Evolutionary conservation across 306 rosid species (phyloP), one percentile per base, ranked within the genome.

Genomic region (Inga laurina): DNA sequence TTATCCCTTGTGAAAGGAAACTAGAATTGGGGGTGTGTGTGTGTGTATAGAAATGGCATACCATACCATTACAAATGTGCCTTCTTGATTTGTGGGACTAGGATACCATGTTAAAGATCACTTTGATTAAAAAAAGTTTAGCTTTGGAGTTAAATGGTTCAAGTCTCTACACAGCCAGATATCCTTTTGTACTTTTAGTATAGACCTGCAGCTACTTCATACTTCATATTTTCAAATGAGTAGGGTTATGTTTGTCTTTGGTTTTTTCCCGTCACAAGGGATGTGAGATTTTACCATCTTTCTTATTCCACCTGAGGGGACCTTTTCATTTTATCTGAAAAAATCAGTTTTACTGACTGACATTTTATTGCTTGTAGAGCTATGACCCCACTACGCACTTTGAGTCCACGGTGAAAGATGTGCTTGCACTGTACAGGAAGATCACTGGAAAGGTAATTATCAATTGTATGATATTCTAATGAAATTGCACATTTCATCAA

Each of bases 361-460:
- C 16, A 37, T 76, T 72, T 30, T 79, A 83, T 85, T 80, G 56
- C 69, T 59, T 89, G 88, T 86, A 94, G 98, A 91, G 97, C 81
- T 94, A 89, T 48, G 98, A 94, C 88, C 84, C 93, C 57, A 94
- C 97, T 52, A 90, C 95, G 7, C 98, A 94, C 88, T 92, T 94
- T 81, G 98, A 94, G 90, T 86, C 98, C 49, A 92, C 98, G 0
- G 98, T 94, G 13, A 65, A 79, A 82, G 94, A 92, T 85, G 98
- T 94, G 86, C 72, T 94, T 81, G 77, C 75, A 65, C 62, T 92
- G 84, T 92, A 94, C 80, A 87, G 83, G 69, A 91, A 86, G 76
- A 92, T 94, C 81, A 94, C 98, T 57, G 95, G 98, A 87, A 93
- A 93, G 97, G 97, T 91, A 82, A 71, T 8, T 24, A 5, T 24